Evolutionary conservation across 345 rosid genomes (phyloP).

Genomic region (Populus nigra): DNA sequence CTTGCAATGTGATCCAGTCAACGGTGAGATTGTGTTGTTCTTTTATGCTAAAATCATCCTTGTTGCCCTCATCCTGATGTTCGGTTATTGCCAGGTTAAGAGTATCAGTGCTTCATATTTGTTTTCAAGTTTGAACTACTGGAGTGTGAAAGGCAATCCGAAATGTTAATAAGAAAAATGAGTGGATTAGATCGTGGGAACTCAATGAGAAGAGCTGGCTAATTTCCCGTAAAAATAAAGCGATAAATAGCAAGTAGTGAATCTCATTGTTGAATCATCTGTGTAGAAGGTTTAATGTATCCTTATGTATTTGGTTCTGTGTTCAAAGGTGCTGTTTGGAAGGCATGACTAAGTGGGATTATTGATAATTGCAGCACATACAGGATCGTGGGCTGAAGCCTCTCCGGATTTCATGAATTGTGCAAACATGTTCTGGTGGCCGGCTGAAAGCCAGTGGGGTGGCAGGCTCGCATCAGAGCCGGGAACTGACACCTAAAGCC

Average conservation of each 20-base stretch:
- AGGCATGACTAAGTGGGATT: neutral
- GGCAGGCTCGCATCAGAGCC: slow-evolving; percentile 80
- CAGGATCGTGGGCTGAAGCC: slow-evolving; percentile 89
- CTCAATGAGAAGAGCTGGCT: neutral
- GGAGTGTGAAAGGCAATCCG: neutral
- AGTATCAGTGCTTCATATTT: neutral
- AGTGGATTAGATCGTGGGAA: no score
- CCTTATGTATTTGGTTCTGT: neutral
- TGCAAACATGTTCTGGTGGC: slow-evolving; percentile 91
- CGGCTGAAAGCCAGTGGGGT: slow-evolving; percentile 47
- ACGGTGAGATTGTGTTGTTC: neutral
- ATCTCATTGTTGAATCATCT: no score
- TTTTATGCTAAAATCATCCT: neutral
- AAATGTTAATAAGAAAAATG: neutral
- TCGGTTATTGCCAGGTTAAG: neutral
- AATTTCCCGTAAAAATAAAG: neutral
- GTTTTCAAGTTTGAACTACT: neutral
- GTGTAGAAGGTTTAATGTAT: no score
- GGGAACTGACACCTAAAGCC: slow-evolving; percentile 89
- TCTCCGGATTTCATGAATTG: slow-evolving; percentile 76
- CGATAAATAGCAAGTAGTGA: neutral
- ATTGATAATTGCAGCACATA: slow-evolving; percentile 42
- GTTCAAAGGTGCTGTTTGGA: neutral
- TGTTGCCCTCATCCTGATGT: neutral
- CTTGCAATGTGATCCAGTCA: neutral